Conservation (phyloP, 1,139 yeast species). For the Sugiyamaella grinbergsii region DNA sequence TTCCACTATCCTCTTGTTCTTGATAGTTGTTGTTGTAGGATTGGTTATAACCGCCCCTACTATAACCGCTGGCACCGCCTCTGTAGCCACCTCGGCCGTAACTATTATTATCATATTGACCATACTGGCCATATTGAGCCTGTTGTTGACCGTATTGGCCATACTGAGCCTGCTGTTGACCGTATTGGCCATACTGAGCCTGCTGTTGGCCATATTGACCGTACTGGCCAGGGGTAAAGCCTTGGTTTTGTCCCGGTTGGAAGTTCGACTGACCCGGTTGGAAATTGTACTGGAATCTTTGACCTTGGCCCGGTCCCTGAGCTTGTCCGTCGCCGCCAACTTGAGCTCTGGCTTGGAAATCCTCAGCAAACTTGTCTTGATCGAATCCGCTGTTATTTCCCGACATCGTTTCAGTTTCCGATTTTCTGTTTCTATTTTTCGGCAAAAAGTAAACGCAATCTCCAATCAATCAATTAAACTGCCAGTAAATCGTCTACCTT, state of each 20-base stretch:
- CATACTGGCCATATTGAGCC: constrained; percentile 36
- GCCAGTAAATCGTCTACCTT: too few species aligned
- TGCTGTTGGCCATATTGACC: constrained; percentile 41
- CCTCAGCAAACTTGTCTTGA: constrained; percentile 21
- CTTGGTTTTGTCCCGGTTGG: constrained; percentile 24
- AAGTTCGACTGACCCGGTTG: constrained; percentile 25
- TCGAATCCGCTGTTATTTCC: constrained; percentile 18
- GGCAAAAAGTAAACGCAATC: not conserved
- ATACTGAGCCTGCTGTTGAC: constrained; percentile 36
- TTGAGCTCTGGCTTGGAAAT: constrained; percentile 23
- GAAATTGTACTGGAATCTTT: constrained; percentile 23
- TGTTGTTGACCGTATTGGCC: constrained; percentile 38
- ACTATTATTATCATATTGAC: constrained; percentile 32
- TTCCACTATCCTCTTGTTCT: constrained; percentile 34
- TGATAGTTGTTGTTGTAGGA: constrained; percentile 38
- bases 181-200: constrained; percentile 39
- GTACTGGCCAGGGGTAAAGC: constrained; percentile 34
- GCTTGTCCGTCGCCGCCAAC: constrained; percentile 20
- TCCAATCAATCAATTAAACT: not conserved
- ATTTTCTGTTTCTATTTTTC: not conserved
- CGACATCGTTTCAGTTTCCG: constrained; percentile 9
- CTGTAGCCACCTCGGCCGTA: constrained; percentile 24
- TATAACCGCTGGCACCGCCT: constrained; percentile 36
- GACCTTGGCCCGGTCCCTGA: constrained; percentile 22
- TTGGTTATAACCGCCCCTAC: constrained; percentile 34